Conservation (phyloP, 768 basidiomycete species). For the Serendipita sp. region DNA sequence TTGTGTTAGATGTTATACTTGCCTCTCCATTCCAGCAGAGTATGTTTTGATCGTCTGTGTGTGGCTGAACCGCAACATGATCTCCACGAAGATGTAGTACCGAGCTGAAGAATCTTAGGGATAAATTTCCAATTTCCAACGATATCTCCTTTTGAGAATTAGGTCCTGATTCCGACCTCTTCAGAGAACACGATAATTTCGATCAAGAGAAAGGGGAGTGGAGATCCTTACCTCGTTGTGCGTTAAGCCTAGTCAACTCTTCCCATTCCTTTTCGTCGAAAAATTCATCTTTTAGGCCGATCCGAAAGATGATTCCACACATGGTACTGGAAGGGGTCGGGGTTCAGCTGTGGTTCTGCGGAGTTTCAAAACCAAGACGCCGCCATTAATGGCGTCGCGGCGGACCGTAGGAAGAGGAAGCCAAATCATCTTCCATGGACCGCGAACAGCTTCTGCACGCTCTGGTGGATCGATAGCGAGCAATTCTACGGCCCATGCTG, state of each 20-base stretch:
- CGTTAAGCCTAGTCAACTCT: background rate
- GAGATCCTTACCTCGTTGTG: background rate
- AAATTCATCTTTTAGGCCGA: background rate
- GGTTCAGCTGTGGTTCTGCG: background rate
- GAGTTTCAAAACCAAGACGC: background rate
- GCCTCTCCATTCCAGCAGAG: constrained; percentile 85
- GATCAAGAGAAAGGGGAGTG: background rate
- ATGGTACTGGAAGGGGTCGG: background rate
- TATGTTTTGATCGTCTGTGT: constrained; percentile 36
- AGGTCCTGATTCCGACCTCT: background rate
- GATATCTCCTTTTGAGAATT: background rate
- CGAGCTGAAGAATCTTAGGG: constrained; percentile 40
- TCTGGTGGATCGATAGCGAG: constrained; percentile 1
- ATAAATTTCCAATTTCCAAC: background rate
- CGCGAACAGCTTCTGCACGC: background rate
- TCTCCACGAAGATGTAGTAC: constrained; percentile 59
- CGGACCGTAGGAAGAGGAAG: background rate
- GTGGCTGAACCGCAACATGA: constrained; percentile 47
- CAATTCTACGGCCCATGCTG: constrained; percentile 11
- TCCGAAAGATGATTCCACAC: background rate
- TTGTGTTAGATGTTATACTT: constrained; percentile 9
- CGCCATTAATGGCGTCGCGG: constrained; percentile 1
- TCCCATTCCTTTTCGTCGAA: background rate
- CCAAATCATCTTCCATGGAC: background rate
- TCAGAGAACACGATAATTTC: background rate